Evolutionary conservation across 352 stramenopile species (phyloP).

Genomic region (Globisporangium cylindrosporum): DNA sequence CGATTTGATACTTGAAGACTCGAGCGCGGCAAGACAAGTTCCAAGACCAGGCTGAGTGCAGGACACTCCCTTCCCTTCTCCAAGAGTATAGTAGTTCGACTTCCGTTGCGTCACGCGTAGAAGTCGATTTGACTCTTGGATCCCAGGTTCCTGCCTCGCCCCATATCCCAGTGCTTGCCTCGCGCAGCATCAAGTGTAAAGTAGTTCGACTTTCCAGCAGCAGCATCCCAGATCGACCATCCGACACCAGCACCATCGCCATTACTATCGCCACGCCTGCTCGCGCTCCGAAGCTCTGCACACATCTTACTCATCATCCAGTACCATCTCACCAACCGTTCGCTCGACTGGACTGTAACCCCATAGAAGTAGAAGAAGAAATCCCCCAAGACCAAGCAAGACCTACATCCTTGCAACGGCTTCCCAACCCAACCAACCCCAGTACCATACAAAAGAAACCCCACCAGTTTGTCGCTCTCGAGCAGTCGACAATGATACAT

Average conservation of each 20-base stretch:
- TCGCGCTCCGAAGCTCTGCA: slow-evolving; percentile 2
- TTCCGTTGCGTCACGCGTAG: background rate
- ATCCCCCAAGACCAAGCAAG: slow-evolving; percentile 1
- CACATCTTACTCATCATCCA: background rate
- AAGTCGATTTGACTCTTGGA: slow-evolving; percentile 11
- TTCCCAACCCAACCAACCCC: slow-evolving; percentile 4
- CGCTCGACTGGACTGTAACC: slow-evolving; percentile 2
- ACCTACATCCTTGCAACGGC: background rate
- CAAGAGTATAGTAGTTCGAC: slow-evolving; percentile 11
- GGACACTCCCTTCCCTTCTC: background rate
- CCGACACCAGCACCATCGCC: background rate
- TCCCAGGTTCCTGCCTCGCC: background rate
- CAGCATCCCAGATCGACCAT: background rate
- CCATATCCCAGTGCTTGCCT: background rate
- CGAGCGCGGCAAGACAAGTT: background rate
- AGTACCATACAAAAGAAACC: slow-evolving; percentile 7
- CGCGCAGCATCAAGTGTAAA: background rate
- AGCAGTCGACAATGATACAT: slow-evolving; percentile 4
- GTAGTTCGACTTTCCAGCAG: slow-evolving; percentile 7
- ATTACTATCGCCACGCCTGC: background rate
- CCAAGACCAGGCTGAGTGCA: background rate
- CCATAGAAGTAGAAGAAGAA: slow-evolving; percentile 4
- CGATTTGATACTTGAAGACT: slow-evolving; percentile 6
- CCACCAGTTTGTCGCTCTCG: background rate
- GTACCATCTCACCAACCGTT: background rate